Base-by-base conservation (phyloP, 129 eudicot genomes). In the Dittrichia graveolens region DNA sequence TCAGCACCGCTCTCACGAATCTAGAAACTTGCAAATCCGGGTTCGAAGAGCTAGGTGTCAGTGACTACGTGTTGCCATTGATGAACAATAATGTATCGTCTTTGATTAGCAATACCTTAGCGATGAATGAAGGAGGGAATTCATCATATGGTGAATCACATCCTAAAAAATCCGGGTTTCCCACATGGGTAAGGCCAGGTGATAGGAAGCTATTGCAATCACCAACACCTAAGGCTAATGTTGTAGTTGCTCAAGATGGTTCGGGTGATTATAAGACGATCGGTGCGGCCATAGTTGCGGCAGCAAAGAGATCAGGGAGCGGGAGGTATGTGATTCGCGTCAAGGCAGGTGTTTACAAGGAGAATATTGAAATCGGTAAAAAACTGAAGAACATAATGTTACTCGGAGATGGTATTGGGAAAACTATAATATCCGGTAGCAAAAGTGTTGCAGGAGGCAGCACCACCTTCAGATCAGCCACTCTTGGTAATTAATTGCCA, bases 181-280 rank as follows among this genome's bases (percentile, higher is more conserved):
- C 95, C 0, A 57, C 55, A 0, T 90, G 96, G 97, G 85, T 91
- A 18, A 12, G 48, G 24, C 64, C 80, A 0, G 83, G 85, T 52
- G 95, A 91, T 61, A 80, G 91, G 50, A 85, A 71, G 61, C 70
- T 87, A 14, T 80, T 90, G 71, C 89, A 87, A 71, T 11, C 91
- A 3, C 2, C 85, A 4, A 7, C 75, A 8, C 79, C 84, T 7
- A 31, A 48, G 61, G 81, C 86, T 0, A 77, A 87, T 34, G 42
- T 85, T 34, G 96, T 90, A 81, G 96, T 90, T 75, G 89, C 88
- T 9, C 85, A 87, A 65, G 96, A 85, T 47, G 96, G 96, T 12
- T 87, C 91, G 1, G 96, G 96, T 8, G 54, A 87, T 65, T 91
- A 52, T 54, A 83, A 40, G 74, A 87, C 91, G 5, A 80, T 87